Conservation (phyloP, 2,329 filamentous ascomycete genomes). For the Cadophora sp. region DNA sequence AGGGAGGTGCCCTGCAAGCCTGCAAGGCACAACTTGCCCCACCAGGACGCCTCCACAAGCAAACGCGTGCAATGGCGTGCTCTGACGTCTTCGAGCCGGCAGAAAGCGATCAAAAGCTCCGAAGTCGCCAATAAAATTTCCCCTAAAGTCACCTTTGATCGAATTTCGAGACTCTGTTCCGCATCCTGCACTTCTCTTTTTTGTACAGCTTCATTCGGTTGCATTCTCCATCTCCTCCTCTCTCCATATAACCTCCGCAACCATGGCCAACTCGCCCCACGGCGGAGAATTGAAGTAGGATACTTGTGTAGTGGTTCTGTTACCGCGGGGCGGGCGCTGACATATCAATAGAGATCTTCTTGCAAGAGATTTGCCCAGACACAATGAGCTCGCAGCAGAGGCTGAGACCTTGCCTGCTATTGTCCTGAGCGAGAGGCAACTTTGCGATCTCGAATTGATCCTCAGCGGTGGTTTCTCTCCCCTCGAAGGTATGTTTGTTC, state of each 20-base stretch:
- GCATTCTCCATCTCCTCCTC: neutral
- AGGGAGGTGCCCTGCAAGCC: neutral
- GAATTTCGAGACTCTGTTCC: neutral
- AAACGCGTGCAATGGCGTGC: conserved; percentile 15
- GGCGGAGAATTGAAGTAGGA: conserved; percentile 86
- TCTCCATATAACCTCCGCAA: conserved; percentile 35
- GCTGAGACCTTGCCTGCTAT: conserved; percentile 87
- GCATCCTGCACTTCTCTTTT: neutral
- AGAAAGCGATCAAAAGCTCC: conserved; percentile 7
- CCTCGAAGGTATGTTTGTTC: conserved; percentile 75
- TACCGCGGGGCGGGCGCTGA: conserved; percentile 11
- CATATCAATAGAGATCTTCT: conserved; percentile 70
- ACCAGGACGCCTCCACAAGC: neutral
- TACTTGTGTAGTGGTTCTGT: neutral
- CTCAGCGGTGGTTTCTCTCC: conserved; percentile 98
- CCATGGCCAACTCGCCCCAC: conserved; percentile 76
- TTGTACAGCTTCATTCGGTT: neutral
- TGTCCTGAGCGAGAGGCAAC: conserved; percentile 87
- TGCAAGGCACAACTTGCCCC: conserved; percentile 8
- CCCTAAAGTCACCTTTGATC: neutral
- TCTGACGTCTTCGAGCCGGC: conserved; percentile 14
- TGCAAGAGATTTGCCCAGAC: conserved; percentile 86
- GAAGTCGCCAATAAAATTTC: conserved; percentile 7
- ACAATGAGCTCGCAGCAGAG: conserved; percentile 80
- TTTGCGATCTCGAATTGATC: conserved; percentile 97